Evolutionary conservation across 2,329 filamentous ascomycete genomes (phyloP), one percentile per base, ranked within the genome.

Genomic region (Dactylellina drechsleri): DNA sequence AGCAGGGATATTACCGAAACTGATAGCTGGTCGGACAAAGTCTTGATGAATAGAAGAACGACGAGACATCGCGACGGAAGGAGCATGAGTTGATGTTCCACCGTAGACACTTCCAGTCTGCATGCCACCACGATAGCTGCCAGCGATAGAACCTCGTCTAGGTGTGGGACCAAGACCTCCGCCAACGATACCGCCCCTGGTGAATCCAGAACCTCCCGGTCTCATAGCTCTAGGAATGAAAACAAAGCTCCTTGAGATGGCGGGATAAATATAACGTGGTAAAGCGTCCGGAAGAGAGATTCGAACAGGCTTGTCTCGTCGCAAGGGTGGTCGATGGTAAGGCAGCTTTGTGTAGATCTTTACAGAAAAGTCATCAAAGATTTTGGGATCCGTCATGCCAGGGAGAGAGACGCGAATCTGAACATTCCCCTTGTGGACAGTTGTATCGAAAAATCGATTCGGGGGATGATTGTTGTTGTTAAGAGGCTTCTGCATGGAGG

Each of bases 181-280:
- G 66, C 91, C 86, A 61, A 86, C 86, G 66, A 87, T 85, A 50
- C 85, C 85, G 20, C 78, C 78, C 62, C 78, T 75, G 31, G 78
- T 79, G 65, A 78, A 79, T 10, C 78, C 78, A 67, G 78, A 79
- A 40, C 78, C 78, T 18, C 79, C 79, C 57, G 95, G 95, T 78
- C 95, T 89, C 84, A 97, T 87, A 10, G 94, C 94, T 78, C 95
- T 88, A 12, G 95, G 95, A 75, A 99, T 99, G 83, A 99, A 99
- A 79, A 97, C 96, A 82, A 99, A 99, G 0, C 95, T 98, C 77
- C 95, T 87, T 79, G 97, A 93, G 54, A 88, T 86, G 1, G 93
- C 91, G 4, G 95, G 95, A 82, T 95, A 97, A 75, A 97, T 93
- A 82, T 97, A 97, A 77, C 91, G 89, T 41, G 92, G 91, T 12